Evolutionary conservation across 306 rosid species (phyloP), one percentile per base, ranked within the genome.

Genomic region (Cercis canadensis): DNA sequence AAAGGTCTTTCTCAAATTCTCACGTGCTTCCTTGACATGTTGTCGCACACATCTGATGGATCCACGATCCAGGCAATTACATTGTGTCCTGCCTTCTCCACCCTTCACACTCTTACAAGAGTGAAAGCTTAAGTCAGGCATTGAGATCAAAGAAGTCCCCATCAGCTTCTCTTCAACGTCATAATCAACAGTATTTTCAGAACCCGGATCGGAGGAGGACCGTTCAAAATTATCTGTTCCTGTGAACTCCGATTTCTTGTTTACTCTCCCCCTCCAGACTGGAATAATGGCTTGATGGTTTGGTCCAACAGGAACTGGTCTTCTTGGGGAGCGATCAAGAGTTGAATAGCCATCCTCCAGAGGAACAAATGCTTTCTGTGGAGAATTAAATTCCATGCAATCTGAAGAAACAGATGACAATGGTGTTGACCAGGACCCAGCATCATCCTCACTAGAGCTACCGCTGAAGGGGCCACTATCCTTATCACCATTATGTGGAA

Each of bases 271-370:
- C 7, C 11, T 32, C 84, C 89, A 87, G 29, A 65, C 16, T 21
- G 89, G 86, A 70, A 87, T 72, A 21, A 36, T 57, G 44, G 85
- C 89, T 76, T 85, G 92, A 75, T 85, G 81, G 73, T 80, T 67
- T 36, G 76, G 65, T 36, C 89, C 92, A 43, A 85, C 14, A 10
- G 88, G 86, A 75, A 85, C 81, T 61, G 65, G 70, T 57, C 52
- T 80, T 80, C 84, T 68, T 4, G 83, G 82, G 70, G 73, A 61
- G 62, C 58, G 6, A 62, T 80, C 81, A 32, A 19, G 67, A 34
- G 52, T 46, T 24, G 77, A 53, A 79, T 61, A 65, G 11, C 14
- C 67, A 72, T 75, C 86, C 63, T 78, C 83, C 31, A 45, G 14
- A 56, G 81, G 81, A 59, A 45, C 63, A 64, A 15, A 68, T 61